Percentiles rank a stretch among this genome's conserved stretches.
phyloP scores from a whole-genome alignment of 2,329 filamentous ascomycete genomes.

The Aspergillus bombycis region DNA sequence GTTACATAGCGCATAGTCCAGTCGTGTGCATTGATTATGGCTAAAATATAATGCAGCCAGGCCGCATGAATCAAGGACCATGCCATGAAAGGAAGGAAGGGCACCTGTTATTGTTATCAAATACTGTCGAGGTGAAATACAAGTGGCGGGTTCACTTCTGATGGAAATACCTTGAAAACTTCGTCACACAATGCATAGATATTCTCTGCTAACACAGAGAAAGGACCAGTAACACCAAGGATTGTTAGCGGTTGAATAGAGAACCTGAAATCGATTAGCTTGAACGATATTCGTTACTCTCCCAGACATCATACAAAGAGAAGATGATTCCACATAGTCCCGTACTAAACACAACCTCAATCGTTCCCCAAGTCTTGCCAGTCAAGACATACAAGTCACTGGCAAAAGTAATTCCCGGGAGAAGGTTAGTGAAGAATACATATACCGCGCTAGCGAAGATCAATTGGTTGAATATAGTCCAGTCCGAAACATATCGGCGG shows the following conservation, averaged over 20 bases:
- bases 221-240: slow-evolving; percentile 67
- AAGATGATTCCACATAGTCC: slow-evolving; percentile 67
- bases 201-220: slow-evolving; percentile 68
- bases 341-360: slow-evolving; percentile 69
- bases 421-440: slow-evolving; percentile 68
- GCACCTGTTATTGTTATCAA: slow-evolving; percentile 23
- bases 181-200: slow-evolving; percentile 62
- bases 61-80: slow-evolving; percentile 68
- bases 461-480: slow-evolving; percentile 65
- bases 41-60: slow-evolving; percentile 67
- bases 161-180: slow-evolving; percentile 51
- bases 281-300: background rate
- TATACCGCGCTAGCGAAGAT: slow-evolving; percentile 66
- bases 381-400: slow-evolving; percentile 66
- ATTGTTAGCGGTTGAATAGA: slow-evolving; percentile 68
- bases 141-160: background rate
- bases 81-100: slow-evolving; percentile 69
- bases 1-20: slow-evolving; percentile 74
- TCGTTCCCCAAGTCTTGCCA: slow-evolving; percentile 66
- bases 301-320: slow-evolving; percentile 50
- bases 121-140: too few relatives aligned
- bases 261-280: slow-evolving; percentile 37
- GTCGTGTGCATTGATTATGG: slow-evolving; percentile 69
- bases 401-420: slow-evolving; percentile 69
- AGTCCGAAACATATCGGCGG: slow-evolving; percentile 56